Evolutionary conservation across 2,329 filamentous ascomycete genomes (phyloP).

Genomic region (Shiraia sp.): DNA sequence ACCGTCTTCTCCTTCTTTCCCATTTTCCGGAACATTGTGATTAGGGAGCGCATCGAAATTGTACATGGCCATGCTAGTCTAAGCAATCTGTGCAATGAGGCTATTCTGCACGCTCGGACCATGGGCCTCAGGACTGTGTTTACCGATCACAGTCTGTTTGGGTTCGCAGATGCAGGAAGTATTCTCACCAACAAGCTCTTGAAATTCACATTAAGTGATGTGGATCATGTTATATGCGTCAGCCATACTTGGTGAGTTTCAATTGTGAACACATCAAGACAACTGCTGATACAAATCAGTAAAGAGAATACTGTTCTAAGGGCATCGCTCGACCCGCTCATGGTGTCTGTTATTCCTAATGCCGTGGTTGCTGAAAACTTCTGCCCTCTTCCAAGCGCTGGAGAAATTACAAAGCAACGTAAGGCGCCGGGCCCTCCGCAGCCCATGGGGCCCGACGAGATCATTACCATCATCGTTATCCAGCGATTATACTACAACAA

Average conservation of each 20-base stretch:
- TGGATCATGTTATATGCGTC: conserved; percentile 97
- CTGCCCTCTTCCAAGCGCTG: conserved; percentile 63
- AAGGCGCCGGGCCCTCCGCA: conserved; percentile 61
- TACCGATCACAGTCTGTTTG: conserved; percentile 96
- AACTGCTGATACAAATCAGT: conserved; percentile 53
- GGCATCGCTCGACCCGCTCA: conserved; percentile 90
- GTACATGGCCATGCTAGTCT: conserved; percentile 96
- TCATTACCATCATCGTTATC: conserved; percentile 95
- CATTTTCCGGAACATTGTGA: conserved; percentile 93
- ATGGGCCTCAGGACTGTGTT: conserved; percentile 97
- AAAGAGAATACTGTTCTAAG: conserved; percentile 97
- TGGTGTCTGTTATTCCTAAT: conserved; percentile 98
- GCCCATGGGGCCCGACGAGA: conserved; percentile 77
- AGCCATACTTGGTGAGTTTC: conserved; percentile 86
- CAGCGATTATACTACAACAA: conserved; percentile 99
- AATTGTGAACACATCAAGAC: too few relatives aligned
- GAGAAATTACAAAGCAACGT: conserved; percentile 20
- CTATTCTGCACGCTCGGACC: conserved; percentile 88
- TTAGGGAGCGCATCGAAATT: conserved; percentile 93
- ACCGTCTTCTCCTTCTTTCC: conserved; percentile 99
- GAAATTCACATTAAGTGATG: conserved; percentile 94
- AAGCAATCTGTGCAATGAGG: conserved; percentile 91
- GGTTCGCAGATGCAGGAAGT: conserved; percentile 93
- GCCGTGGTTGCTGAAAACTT: conserved; percentile 98
- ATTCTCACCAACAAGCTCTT: conserved; percentile 96